Base-by-base conservation (phyloP, 148 eudicot genomes). In the Cornus kousa region DNA sequence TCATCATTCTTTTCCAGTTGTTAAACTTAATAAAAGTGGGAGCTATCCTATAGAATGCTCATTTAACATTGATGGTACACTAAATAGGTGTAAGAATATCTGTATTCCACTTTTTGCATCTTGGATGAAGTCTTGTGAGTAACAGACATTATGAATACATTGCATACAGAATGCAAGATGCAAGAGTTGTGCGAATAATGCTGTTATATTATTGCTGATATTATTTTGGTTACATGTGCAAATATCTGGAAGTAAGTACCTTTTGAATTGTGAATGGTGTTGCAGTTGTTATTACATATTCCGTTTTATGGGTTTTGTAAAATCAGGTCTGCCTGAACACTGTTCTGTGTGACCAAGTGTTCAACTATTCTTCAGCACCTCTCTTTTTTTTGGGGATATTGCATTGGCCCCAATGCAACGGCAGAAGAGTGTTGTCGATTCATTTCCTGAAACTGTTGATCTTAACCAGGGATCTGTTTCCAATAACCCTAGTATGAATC, bases 391-490 rank as follows among this genome's bases (percentile, higher is more conserved):
- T 75, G 31, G 46, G 39, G 73, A 60, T 35, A 17, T 70, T 43
- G 9, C 31, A 68, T 81, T 71, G n/a, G 67, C 67, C 78, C 74
- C 64, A 70, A 86, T 83, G 85, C 85, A 82, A 84, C 81, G 86
- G 74, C 81, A 76, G 76, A 84, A 80, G 70, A 79, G 86, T 71
- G 77, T 77, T 46, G 76, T 78, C 40, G 79, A 80, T 69, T 76
- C 86, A 24, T 86, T 86, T 48, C 82, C 85, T 7, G 86, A 83
- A 31, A 39, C 82, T 50, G 78, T 86, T 37, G 87, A 88, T 74
- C 84, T 84, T 72, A 86, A 86, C 67, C 89, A 86, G 83, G 87
- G 86, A 37, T 84, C 86, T 64, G 75, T 78, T 80, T 76, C 89
- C 10, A 80, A 74, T 62, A 83, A 72, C 72, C 46, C 79, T 72